Evolutionary conservation across 129 eudicot species (phyloP).

Genomic region (Escallonia rubra): DNA sequence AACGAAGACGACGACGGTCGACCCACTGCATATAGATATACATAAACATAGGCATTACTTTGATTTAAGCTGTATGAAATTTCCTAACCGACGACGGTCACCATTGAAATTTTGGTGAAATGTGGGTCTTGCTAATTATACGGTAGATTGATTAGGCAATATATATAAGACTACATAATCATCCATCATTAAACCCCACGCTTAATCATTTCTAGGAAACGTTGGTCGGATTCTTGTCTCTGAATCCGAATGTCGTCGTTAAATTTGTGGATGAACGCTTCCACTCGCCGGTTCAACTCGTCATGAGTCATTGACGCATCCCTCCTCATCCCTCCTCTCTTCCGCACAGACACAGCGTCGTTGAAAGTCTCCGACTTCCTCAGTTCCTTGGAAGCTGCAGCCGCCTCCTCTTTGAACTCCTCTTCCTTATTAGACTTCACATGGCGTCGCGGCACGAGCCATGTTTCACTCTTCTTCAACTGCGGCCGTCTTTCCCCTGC

Average conservation of each 20-base stretch:
- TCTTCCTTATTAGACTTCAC: slow-evolving; percentile 1
- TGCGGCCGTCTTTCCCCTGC: slow-evolving; percentile 1
- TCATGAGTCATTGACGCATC: slow-evolving; percentile 35
- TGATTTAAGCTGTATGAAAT: no score
- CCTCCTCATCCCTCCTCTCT: slow-evolving; percentile 31
- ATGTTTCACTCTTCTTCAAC: slow-evolving; percentile 33
- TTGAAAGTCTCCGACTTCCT: slow-evolving; percentile 58
- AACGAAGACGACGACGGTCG: no score
- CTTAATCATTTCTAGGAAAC: slow-evolving; percentile 35
- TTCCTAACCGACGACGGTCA: no score
- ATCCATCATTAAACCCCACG: slow-evolving; percentile 17
- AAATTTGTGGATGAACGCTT: slow-evolving; percentile 51
- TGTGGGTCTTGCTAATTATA: no score
- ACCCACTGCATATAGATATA: no score
- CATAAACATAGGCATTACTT: no score
- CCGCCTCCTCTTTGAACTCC: not conserved
- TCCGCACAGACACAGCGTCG: slow-evolving; percentile 30
- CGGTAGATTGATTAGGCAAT: no score
- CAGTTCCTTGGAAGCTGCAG: slow-evolving; percentile 31
- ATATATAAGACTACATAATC: no score
- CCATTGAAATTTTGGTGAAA: no score
- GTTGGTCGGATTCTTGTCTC: slow-evolving; percentile 27
- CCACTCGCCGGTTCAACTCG: slow-evolving; percentile 56
- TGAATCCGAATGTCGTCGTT: slow-evolving; percentile 32
- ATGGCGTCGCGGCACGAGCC: slow-evolving; percentile 14